phyloP scores from a whole-genome alignment of 192 early-diverging fungal species.

The Coemansia sp. region DNA sequence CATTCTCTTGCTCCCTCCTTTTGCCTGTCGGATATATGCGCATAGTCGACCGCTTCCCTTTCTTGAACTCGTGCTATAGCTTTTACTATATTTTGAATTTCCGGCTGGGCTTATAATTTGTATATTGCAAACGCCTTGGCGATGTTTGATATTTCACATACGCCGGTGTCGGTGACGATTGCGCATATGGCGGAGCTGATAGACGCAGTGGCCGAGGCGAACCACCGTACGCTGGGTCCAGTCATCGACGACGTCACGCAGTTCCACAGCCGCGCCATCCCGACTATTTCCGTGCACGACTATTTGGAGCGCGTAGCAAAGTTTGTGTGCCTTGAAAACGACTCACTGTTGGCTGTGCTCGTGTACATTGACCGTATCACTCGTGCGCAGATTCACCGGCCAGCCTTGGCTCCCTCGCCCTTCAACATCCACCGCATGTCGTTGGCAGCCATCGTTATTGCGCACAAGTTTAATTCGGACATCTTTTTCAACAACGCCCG shows the following conservation, averaged over 20 bases:
- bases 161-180: conserved; percentile 36
- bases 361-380: conserved; percentile 74
- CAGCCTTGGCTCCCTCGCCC: conserved; percentile 60
- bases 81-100: too few species aligned
- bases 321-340: conserved; percentile 69
- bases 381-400: conserved; percentile 44
- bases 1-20: too few species aligned
- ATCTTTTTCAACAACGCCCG: conserved; percentile 71
- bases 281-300: conserved; percentile 63
- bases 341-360: conserved; percentile 65
- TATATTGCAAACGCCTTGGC: background rate
- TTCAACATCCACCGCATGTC: conserved; percentile 71
- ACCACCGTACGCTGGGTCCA: conserved; percentile 25
- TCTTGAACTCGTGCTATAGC: too few species aligned
- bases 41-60: too few species aligned
- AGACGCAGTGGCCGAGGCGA: conserved; percentile 25
- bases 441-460: conserved; percentile 69
- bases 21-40: too few species aligned
- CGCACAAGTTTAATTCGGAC: conserved; percentile 75
- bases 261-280: conserved; percentile 71
- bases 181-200: conserved; percentile 38
- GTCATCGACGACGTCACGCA: conserved; percentile 53
- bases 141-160: conserved; percentile 47
- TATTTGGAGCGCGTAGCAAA: conserved; percentile 68
- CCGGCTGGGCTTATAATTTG: too few species aligned